Base-by-base conservation (phyloP, 2,329 filamentous ascomycete species). In the Tolypocladium tundrense region DNA sequence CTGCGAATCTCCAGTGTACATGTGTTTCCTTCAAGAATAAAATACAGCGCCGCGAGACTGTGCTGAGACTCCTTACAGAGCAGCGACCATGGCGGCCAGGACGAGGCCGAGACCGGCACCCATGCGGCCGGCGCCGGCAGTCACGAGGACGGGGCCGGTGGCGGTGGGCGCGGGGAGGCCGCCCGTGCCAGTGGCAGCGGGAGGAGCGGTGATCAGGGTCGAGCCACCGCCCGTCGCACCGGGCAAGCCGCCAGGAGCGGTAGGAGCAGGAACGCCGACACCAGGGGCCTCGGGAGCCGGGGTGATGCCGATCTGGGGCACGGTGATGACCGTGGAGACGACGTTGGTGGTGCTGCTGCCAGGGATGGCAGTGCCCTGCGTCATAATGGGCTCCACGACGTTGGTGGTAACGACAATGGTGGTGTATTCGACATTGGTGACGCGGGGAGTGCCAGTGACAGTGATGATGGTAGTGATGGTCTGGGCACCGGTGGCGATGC, bases 401-500 rank as follows among this genome's bases (percentile, higher is more conserved):
- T 73, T 73, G 48, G 75, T 73, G 42, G 69, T 69, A 62, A 81
- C 72, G 52, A 77, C 78, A 68, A 82, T 72, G 40, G 80, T 77
- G 63, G 81, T 84, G 65, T 77, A 75, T 57, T 70, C 69, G 58
- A 81, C 71, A 50, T 81, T 69, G 58, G 70, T 67, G 66, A 83
- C 73, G 59, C 78, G 79, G 58, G 82, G 82, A 31, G 76, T 75
- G 52, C 77, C 71, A 16, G 77, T 77, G 59, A 78, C 76, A 39
- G 82, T 81, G 68, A 84, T 78, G 72, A 87, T 81, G 57, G 79
- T 80, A 65, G 84, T 83, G 70, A 84, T 77, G 43, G 79, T 78
- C 31, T 88, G 84, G 65, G 90, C 85, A 62, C 83, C 85, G 54
- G 88, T 95, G 68, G 90, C 83, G 67, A 97, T 89, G 62, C 81